Base-by-base conservation (phyloP, 75 land plant species). In the Chamaecyparis obtusa region DNA sequence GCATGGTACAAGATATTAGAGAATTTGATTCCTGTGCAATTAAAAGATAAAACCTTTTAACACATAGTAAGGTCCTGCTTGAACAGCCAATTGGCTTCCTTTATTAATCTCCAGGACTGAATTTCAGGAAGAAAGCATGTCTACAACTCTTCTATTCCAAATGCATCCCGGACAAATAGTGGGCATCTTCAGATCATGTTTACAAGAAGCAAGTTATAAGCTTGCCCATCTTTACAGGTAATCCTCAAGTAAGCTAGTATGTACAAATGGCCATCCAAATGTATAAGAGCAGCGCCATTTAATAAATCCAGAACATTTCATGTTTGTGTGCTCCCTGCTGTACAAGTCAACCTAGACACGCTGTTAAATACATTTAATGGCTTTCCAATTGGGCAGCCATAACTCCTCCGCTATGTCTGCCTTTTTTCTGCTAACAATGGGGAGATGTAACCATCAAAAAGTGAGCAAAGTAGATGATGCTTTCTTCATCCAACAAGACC, bases 401-500 rank as follows among this genome's bases (percentile, higher is more conserved):
- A 81, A 81, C 48, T 44, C 33, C 83, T 81, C 83, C 10, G 19
- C 33, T 41, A 81, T 46, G 48, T 46, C 30, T 81, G 83, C 83
- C 46, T 81, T 81, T 39, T 24, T 81, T 81, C 83, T 81, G 83
- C 49, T 81, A 81, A 81, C 51, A 81, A 81, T 81, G 83, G 83
- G 49, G 43, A 81, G 83, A 44, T 41, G 27, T 78, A 81, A 81
- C n/a, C 32, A 46, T 81, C 83, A 27, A 81, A n/a, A 81, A 46
- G 51, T 24, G 76, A 33, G 76, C 16, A 74, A 13, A 33, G 32
- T 24, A 44, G 11, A 51, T 46, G 83, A 81, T 46, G 83, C 48
- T 81, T 67, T 81, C 83, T 44, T 81, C 54, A 46, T 81, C 48
- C 24, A 41, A 46, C 83, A 81, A 44, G 54, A 44, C 54, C 54